phyloP scores from a whole-genome alignment of 1,284 basidiomycete species.

The Fomes fomentarius region DNA sequence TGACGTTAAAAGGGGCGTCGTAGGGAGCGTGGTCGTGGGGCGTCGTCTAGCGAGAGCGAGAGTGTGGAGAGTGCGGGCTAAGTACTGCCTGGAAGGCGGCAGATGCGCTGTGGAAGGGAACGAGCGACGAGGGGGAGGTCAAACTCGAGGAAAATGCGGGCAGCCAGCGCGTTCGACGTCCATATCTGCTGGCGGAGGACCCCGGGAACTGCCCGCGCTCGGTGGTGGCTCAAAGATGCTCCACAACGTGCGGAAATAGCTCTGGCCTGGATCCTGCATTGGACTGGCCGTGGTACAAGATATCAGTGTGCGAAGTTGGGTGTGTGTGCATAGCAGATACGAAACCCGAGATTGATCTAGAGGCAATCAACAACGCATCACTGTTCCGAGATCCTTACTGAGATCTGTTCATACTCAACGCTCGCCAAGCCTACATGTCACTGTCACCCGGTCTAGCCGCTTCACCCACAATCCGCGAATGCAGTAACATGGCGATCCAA shows the following conservation, averaged over 20 bases:
- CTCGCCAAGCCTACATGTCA: neutral
- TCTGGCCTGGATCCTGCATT: too few relatives aligned
- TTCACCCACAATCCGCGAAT: too few relatives aligned
- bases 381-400: slow-evolving; percentile 1
- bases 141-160: slow-evolving; percentile 8
- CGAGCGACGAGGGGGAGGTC: slow-evolving; percentile 20
- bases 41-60: slow-evolving; percentile 24
- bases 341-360: neutral
- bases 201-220: slow-evolving; percentile 21
- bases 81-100: slow-evolving; percentile 13
- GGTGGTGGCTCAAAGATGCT: too few relatives aligned
- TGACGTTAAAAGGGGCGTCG: slow-evolving; percentile 17
- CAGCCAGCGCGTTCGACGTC: neutral
- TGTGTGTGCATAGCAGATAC: neutral
- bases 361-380: neutral
- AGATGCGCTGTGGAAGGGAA: slow-evolving; percentile 14
- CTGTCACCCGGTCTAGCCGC: too few relatives aligned
- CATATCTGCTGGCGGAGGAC: slow-evolving; percentile 14
- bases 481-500: slow-evolving; percentile 1
- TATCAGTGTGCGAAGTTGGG: neutral
- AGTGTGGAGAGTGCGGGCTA: slow-evolving; percentile 21
- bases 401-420: slow-evolving; percentile 6
- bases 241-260: too few relatives aligned
- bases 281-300: too few relatives aligned
- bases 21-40: slow-evolving; percentile 22